Conservation (phyloP, 257 asterid genomes). For the Voacanga thouarsii region DNA sequence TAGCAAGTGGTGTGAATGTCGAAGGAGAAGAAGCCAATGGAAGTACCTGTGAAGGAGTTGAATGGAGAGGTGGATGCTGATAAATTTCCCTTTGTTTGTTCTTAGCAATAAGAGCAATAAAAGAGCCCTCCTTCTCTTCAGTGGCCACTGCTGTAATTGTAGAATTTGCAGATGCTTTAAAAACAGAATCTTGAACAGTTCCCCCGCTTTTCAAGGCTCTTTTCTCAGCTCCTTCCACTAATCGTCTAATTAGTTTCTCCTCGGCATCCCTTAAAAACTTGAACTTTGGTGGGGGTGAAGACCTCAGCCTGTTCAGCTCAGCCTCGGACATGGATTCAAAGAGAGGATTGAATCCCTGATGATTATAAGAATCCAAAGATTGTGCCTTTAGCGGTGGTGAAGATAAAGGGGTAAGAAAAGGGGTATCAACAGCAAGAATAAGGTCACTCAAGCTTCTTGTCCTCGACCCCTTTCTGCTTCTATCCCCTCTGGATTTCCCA, state of each 20-base stretch:
- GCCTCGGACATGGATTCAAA: slow-evolving; percentile 65
- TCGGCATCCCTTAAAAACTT: slow-evolving; percentile 95
- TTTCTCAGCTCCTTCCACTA: slow-evolving; percentile 51
- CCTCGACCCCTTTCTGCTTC: slow-evolving; percentile 63
- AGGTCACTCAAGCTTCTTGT: slow-evolving; percentile 71
- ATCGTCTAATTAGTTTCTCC: slow-evolving; percentile 64
- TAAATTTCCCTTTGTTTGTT: slow-evolving; percentile 31
- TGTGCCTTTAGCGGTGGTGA: slow-evolving; percentile 56
- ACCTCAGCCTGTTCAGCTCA: slow-evolving; percentile 51
- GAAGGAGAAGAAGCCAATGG: slow-evolving; percentile 58
- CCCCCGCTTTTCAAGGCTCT: slow-evolving; percentile 21
- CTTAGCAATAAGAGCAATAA: slow-evolving; percentile 35
- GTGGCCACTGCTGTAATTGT: not conserved
- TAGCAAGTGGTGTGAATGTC: slow-evolving; percentile 19
- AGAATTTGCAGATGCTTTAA: slow-evolving; percentile 2
- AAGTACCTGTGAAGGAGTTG: slow-evolving; percentile 54
- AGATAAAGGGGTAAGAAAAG: slow-evolving; percentile 54
- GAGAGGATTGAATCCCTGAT: slow-evolving; percentile 72
- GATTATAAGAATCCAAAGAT: slow-evolving; percentile 46
- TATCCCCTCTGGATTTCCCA: slow-evolving; percentile 35
- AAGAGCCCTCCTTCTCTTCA: slow-evolving; percentile 41
- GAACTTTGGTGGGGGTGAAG: slow-evolving; percentile 94
- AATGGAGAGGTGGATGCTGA: slow-evolving; percentile 21
- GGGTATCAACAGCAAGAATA: slow-evolving; percentile 36
- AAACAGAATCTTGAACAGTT: slow-evolving; percentile 21